Percentiles rank a stretch among this genome's conserved stretches.
phyloP scores from a whole-genome alignment of 2,329 filamentous ascomycete species.

The Leptodontidium sp. region DNA sequence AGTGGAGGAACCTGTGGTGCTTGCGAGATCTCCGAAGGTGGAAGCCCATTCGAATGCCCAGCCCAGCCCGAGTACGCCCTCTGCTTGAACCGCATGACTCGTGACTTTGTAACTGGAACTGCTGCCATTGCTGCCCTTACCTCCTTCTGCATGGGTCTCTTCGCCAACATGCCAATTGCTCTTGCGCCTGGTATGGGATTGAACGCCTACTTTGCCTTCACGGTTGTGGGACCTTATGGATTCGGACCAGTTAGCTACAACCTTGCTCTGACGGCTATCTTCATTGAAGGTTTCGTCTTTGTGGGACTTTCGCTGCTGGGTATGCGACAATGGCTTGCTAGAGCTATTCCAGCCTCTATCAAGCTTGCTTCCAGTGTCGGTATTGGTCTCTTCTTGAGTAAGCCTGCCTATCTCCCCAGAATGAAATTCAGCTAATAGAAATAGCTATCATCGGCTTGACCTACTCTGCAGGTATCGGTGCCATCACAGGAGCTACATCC shows the following conservation, averaged over 20 bases:
- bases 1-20: constrained; percentile 38
- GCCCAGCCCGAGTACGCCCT: constrained; percentile 64
- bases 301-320: constrained; percentile 80
- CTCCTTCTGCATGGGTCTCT: constrained; percentile 84
- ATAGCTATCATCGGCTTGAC: constrained; percentile 73
- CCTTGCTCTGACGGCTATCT: constrained; percentile 84
- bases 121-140: constrained; percentile 82
- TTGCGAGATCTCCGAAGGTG: constrained; percentile 38
- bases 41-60: constrained; percentile 49
- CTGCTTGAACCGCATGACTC: constrained; percentile 59
- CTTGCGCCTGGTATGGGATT: constrained; percentile 81
- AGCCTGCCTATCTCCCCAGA: constrained; percentile 40
- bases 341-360: constrained; percentile 82
- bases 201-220: constrained; percentile 87
- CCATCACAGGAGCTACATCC: constrained; percentile 71
- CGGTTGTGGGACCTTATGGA: constrained; percentile 79
- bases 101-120: constrained; percentile 84
- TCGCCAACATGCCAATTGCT: constrained; percentile 78
- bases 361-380: constrained; percentile 90
- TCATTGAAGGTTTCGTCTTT: constrained; percentile 89
- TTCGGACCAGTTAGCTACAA: constrained; percentile 76
- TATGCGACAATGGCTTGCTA: constrained; percentile 87
- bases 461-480: constrained; percentile 83
- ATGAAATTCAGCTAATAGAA: constrained; percentile 7
- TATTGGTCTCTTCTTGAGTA: constrained; percentile 78